A percentile compares a stretch with the other conserved stretches of the same genome.
These are phyloP conservation scores for Apostasia shenzhenica DNA, from an alignment of 106 monocot genomes.

Conservation along the genomic window DNA sequence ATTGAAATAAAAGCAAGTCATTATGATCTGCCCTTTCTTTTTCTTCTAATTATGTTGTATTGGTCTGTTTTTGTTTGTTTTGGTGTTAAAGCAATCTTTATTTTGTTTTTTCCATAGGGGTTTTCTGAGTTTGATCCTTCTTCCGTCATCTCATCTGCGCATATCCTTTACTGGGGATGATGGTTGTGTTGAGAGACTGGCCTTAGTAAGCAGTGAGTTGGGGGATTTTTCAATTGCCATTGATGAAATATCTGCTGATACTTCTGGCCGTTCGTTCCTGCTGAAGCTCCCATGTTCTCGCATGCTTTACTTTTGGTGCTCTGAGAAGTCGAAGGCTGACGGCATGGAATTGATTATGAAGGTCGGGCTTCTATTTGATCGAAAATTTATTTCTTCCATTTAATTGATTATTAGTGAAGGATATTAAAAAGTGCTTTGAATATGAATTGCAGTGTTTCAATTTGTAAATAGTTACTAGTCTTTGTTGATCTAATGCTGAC, in stretches of 20 bases:
- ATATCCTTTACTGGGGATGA: constrained; percentile 73
- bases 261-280: constrained; percentile 67
- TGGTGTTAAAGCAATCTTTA: background rate
- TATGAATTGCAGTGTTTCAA: no score
- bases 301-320: constrained; percentile 76
- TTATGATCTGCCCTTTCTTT: no score
- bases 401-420: no score
- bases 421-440: no score
- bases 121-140: constrained; percentile 56
- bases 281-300: constrained; percentile 37
- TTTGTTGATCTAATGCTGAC: no score
- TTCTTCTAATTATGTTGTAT: no score
- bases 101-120: constrained; percentile 48
- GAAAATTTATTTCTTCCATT: no score
- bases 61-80: no score
- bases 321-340: constrained; percentile 71
- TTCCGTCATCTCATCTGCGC: constrained; percentile 75
- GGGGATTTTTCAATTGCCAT: constrained; percentile 36
- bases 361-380: constrained; percentile 15
- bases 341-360: constrained; percentile 58
- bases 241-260: constrained; percentile 76
- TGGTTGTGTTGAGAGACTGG: constrained; percentile 54
- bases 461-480: no score
- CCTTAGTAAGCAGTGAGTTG: constrained; percentile 25
- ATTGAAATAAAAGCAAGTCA: no score